phyloP scores from a whole-genome alignment of 140 eudicot genomes.

The Erigeron philadelphicus region DNA sequence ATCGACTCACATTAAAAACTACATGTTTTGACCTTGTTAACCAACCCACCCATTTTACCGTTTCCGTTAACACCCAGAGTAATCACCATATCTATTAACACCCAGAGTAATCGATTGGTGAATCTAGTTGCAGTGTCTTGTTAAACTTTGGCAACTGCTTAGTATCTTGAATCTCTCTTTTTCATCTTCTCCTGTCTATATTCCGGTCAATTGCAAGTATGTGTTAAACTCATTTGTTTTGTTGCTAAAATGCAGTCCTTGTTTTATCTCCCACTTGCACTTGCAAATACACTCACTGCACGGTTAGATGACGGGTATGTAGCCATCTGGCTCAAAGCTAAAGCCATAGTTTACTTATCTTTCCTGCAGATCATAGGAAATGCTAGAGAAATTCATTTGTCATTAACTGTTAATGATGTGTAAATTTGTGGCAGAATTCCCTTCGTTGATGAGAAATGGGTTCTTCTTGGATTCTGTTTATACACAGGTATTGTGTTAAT shows the following conservation, averaged over 20 bases:
- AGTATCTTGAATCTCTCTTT: too few species aligned
- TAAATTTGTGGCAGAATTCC: conserved; percentile 58
- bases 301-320: conserved; percentile 87
- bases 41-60: too few species aligned
- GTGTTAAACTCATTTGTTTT: background rate
- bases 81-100: background rate
- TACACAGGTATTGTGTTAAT: conserved; percentile 56
- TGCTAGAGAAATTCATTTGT: background rate
- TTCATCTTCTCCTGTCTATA: background rate
- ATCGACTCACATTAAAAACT: too few species aligned
- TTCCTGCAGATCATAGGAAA: background rate
- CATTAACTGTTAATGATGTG: conserved; percentile 10
- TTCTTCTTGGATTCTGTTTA: conserved; percentile 68
- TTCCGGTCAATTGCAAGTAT: background rate
- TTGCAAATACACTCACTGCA: conserved; percentile 90
- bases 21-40: too few species aligned
- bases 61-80: background rate
- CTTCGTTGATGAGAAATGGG: conserved; percentile 75
- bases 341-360: background rate
- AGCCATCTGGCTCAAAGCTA: conserved; percentile 11
- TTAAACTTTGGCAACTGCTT: too few species aligned
- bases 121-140: background rate
- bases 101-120: background rate
- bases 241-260: conserved; percentile 55
- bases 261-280: conserved; percentile 82